These are phyloP conservation scores for Xylaria venustula DNA, from an alignment of 495 filamentous ascomycete genomes.

Conservation along the genomic window DNA sequence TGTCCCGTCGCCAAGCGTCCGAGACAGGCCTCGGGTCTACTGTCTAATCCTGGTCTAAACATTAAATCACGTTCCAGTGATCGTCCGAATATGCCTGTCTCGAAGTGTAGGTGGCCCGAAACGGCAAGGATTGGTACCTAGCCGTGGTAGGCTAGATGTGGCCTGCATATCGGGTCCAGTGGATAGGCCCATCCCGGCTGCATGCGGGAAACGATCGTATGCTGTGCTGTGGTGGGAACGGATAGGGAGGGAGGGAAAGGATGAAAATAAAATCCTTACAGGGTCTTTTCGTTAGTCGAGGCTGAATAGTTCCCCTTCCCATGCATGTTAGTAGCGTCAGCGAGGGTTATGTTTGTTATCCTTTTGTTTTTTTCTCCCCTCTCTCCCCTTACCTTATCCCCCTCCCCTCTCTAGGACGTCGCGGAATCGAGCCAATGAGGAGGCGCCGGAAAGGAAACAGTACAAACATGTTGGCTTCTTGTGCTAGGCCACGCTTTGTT, in stretches of 20 bases:
- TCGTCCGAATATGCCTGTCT: conserved; percentile 34
- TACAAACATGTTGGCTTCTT: conserved; percentile 18
- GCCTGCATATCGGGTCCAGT: conserved; percentile 32
- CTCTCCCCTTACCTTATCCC: no score
- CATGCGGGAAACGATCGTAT: conserved; percentile 32
- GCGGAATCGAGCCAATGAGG: conserved; percentile 5
- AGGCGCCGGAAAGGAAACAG: conserved; percentile 21
- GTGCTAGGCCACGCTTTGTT: conserved; percentile 13
- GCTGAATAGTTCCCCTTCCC: conserved; percentile 27
- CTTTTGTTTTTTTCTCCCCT: no score
- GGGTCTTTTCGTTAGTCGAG: conserved; percentile 22
- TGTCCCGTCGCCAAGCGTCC: conserved; percentile 13
- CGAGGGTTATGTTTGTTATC: conserved; percentile 1
- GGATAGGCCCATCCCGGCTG: conserved; percentile 34
- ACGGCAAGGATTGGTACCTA: conserved; percentile 22
- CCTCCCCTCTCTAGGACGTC: not conserved
- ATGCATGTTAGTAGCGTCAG: conserved; percentile 13
- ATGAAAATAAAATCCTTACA: not conserved
- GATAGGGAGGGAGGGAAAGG: conserved; percentile 5
- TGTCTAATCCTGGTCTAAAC: conserved; percentile 24
- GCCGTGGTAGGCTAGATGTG: conserved; percentile 33
- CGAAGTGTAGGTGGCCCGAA: conserved; percentile 32
- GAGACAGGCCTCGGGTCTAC: conserved; percentile 11
- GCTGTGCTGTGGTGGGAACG: conserved; percentile 32
- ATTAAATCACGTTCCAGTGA: conserved; percentile 36